phyloP scores from a whole-genome alignment of 768 basidiomycete genomes.

The Fomitopsis serialis region DNA sequence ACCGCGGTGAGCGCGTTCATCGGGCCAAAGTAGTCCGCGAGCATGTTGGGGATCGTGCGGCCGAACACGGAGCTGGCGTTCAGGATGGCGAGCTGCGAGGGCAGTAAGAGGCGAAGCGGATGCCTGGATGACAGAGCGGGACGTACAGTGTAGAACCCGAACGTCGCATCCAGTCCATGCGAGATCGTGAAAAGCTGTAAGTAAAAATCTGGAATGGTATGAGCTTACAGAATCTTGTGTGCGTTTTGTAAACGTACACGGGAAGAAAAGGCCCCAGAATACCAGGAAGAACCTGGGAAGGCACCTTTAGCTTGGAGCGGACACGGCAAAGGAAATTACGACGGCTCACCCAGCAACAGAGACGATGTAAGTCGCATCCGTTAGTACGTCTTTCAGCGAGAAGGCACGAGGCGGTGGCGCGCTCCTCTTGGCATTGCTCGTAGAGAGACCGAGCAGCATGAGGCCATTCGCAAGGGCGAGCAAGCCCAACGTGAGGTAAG shows the following conservation, averaged over 20 bases:
- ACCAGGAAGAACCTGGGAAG: background rate
- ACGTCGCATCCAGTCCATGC: conserved; percentile 3
- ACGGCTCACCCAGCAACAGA: background rate
- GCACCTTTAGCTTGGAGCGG: too few species aligned
- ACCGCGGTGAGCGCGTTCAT: conserved; percentile 35
- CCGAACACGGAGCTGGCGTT: conserved; percentile 51
- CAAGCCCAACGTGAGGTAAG: conserved; percentile 29
- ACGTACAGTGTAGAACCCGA: conserved; percentile 10
- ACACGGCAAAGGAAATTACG: background rate
- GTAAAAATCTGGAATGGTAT: background rate
- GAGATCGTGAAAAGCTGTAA: background rate
- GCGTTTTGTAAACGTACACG: background rate
- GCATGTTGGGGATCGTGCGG: conserved; percentile 50
- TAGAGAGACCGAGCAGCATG: conserved; percentile 7
- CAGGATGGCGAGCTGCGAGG: conserved; percentile 26
- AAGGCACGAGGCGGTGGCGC: background rate
- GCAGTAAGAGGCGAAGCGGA: background rate
- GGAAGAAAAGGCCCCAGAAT: background rate
- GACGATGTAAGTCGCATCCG: background rate
- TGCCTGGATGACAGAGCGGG: background rate
- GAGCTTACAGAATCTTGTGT: too few species aligned
- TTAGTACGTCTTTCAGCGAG: background rate
- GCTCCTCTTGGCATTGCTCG: conserved; percentile 1
- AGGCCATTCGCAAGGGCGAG: conserved; percentile 12
- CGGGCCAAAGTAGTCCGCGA: conserved; percentile 46